phyloP scores from a whole-genome alignment of 1,139 yeast species.

The Nakaseomyces uthaithaninus region DNA sequence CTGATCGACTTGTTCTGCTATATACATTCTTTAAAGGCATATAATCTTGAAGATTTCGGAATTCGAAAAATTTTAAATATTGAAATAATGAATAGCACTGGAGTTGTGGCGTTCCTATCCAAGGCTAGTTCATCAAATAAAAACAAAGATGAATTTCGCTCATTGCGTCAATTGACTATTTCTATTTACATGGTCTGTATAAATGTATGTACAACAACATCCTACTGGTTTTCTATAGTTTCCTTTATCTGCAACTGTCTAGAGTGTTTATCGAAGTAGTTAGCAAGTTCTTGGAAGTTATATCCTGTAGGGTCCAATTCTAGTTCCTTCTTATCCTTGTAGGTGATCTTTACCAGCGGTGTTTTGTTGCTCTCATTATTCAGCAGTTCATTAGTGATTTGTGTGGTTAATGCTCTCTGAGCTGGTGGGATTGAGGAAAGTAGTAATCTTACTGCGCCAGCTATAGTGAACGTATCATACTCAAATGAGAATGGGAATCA shows the following conservation, averaged over 20 bases:
- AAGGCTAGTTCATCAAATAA: too few relatives aligned
- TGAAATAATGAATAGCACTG: too few relatives aligned
- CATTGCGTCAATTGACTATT: too few relatives aligned
- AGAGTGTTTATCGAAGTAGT: conserved; percentile 59
- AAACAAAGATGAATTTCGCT: too few relatives aligned
- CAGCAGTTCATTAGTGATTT: conserved; percentile 49
- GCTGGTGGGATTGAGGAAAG: conserved; percentile 73
- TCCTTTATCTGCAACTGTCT: conserved; percentile 61
- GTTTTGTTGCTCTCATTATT: conserved; percentile 37
- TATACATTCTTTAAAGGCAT: too few relatives aligned
- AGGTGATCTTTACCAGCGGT: conserved; percentile 65
- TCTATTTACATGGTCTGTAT: neutral
- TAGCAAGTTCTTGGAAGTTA: conserved; percentile 47
- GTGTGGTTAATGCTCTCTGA: conserved; percentile 42
- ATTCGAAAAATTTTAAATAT: too few relatives aligned
- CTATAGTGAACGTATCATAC: conserved; percentile 34
- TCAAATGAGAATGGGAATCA: too few relatives aligned
- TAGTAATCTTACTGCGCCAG: conserved; percentile 73
- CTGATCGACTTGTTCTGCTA: too few relatives aligned
- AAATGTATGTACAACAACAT: neutral
- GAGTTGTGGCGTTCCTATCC: too few relatives aligned
- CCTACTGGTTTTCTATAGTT: conserved; percentile 40
- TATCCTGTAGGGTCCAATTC: conserved; percentile 56
- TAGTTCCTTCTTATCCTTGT: conserved; percentile 70
- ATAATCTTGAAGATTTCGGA: too few relatives aligned